These are phyloP conservation scores for Colletotrichum tropicale DNA, from an alignment of 2,329 filamentous ascomycete genomes.

Conservation along the genomic window DNA sequence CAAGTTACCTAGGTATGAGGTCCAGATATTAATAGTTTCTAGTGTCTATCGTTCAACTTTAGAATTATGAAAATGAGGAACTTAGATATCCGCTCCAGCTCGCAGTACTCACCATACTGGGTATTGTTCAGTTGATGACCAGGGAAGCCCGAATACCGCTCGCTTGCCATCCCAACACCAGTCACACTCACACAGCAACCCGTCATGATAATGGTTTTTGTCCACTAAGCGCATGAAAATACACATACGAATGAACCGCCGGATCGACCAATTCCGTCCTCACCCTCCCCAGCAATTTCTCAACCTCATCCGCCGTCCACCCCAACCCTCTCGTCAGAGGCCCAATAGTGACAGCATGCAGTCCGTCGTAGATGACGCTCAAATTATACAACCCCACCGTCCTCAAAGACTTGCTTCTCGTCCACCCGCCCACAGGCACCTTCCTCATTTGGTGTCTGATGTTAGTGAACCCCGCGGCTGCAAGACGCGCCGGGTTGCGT, in stretches of 20 bases:
- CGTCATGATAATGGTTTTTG: background rate
- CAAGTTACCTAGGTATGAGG: no score
- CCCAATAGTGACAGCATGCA: conserved; percentile 47
- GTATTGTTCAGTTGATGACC: no score
- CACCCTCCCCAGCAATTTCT: conserved; percentile 35
- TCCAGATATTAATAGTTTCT: no score
- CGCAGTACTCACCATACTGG: no score
- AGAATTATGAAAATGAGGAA: no score
- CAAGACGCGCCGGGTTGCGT: conserved; percentile 38
- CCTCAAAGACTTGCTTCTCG: conserved; percentile 46
- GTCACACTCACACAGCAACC: background rate
- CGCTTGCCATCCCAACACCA: no score
- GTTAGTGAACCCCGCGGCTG: conserved; percentile 58
- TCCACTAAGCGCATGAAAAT: background rate
- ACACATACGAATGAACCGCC: background rate
- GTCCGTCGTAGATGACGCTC: conserved; percentile 40
- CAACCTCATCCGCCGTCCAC: conserved; percentile 48
- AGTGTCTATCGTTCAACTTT: no score
- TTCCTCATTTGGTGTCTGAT: conserved; percentile 56
- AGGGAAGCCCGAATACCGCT: no score
- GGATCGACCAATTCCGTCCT: background rate
- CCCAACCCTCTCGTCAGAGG: conserved; percentile 44
- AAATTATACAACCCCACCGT: conserved; percentile 48
- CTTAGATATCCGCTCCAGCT: no score
- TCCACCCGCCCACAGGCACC: conserved; percentile 60